phyloP scores from a whole-genome alignment of 352 stramenopile genomes.

The Globisporangium spiculum region DNA sequence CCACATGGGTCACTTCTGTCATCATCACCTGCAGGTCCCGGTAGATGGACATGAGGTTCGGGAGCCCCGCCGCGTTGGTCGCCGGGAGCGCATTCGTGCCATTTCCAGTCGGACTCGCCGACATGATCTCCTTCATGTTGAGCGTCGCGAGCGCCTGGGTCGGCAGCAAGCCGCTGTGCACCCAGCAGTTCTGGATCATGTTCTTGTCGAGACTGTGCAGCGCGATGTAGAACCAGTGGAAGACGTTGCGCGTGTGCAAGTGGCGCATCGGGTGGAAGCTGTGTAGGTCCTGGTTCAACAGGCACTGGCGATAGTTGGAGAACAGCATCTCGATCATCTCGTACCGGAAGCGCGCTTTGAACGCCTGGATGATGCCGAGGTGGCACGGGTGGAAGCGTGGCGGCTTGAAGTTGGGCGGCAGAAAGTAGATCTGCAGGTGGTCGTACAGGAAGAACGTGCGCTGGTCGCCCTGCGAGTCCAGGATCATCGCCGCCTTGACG shows the following conservation, averaged over 20 bases:
- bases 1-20: slow-evolving; percentile 47
- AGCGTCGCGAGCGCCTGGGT: slow-evolving; percentile 61
- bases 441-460: slow-evolving; percentile 86
- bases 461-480: slow-evolving; percentile 83
- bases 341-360: slow-evolving; percentile 76
- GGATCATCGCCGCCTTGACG: slow-evolving; percentile 83
- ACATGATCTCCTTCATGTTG: slow-evolving; percentile 59
- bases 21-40: slow-evolving; percentile 61
- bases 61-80: slow-evolving; percentile 26
- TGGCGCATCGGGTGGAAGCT: slow-evolving; percentile 47
- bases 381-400: slow-evolving; percentile 73
- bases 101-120: slow-evolving; percentile 6
- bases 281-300: slow-evolving; percentile 46
- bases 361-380: slow-evolving; percentile 70
- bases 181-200: slow-evolving; percentile 72
- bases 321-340: slow-evolving; percentile 81
- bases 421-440: slow-evolving; percentile 76
- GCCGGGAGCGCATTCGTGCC: background rate
- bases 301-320: slow-evolving; percentile 48
- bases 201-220: slow-evolving; percentile 68
- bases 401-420: slow-evolving; percentile 78
- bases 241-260: slow-evolving; percentile 78
- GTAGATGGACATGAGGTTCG: slow-evolving; percentile 39
- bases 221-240: slow-evolving; percentile 80
- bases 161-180: slow-evolving; percentile 67